Evolutionary conservation across 176 grass and related monocot species (phyloP).

Genomic region (Bromus sterilis): DNA sequence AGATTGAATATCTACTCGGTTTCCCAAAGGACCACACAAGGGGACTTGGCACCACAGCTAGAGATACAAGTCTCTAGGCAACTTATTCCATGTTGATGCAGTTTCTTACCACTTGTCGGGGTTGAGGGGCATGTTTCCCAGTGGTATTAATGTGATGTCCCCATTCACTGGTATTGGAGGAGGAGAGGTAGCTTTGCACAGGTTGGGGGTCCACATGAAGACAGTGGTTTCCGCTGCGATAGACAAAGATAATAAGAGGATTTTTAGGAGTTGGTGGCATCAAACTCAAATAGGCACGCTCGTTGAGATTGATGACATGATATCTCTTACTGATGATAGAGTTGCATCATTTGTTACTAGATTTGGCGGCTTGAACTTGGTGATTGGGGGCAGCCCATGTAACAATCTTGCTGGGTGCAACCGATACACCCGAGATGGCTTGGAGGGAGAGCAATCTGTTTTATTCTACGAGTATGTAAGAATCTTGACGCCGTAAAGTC

Average conservation of each 20-base stretch:
- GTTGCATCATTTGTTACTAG: too few species aligned
- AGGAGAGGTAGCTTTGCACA: too few species aligned
- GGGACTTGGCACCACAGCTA: conserved; percentile 44
- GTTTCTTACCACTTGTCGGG: conserved; percentile 68
- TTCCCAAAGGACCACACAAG: conserved; percentile 72
- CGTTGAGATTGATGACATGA: too few species aligned
- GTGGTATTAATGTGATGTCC: too few species aligned
- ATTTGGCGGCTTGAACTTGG: too few species aligned
- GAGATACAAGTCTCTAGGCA: conserved; percentile 58
- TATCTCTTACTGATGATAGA: too few species aligned
- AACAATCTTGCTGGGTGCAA: conserved; percentile 77
- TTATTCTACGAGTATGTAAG: conserved; percentile 63
- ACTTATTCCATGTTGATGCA: conserved; percentile 80
- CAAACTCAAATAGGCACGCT: too few species aligned
- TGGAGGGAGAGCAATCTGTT: conserved; percentile 52
- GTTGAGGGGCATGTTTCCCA: conserved; percentile 43
- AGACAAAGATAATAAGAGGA: too few species aligned
- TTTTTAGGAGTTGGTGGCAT: too few species aligned
- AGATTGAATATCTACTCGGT: conserved; percentile 69
- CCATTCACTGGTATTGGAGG: too few species aligned
- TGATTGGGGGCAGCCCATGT: too few species aligned
- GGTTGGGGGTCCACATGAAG: too few species aligned
- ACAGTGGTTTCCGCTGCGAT: conserved; percentile 65
- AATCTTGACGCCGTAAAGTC: conserved; percentile 46
- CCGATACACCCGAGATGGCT: not conserved